These are phyloP conservation scores for Phytophthora fragariaefolia DNA, from an alignment of 352 stramenopile genomes.

Conservation along the genomic window DNA sequence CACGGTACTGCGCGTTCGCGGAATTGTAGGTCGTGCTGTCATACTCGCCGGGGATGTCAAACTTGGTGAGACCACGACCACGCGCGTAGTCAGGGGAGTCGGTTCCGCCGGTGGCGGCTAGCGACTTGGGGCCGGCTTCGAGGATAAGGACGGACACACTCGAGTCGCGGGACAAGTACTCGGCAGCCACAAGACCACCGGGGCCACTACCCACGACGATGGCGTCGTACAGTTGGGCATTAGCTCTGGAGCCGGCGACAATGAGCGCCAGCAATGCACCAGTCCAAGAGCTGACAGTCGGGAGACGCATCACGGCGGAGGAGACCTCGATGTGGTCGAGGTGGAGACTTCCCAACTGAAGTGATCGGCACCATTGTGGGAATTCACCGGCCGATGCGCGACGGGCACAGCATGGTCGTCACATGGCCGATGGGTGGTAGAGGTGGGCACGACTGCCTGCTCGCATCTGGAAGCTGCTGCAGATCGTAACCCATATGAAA, in stretches of 20 bases:
- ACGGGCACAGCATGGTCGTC: not conserved
- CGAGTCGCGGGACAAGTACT: constrained; percentile 62
- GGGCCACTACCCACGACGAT: constrained; percentile 65
- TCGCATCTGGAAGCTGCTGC: constrained; percentile 12
- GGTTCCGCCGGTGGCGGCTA: constrained; percentile 51
- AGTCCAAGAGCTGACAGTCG: constrained; percentile 1
- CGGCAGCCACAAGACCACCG: constrained; percentile 61
- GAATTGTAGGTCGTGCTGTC: constrained; percentile 51
- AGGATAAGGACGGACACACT: constrained; percentile 62
- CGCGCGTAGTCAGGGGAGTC: constrained; percentile 54
- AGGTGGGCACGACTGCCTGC: not conserved
- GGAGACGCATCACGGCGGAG: constrained; percentile 19
- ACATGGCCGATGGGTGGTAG: constrained; percentile 13
- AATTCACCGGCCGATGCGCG: no score
- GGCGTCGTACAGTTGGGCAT: constrained; percentile 56
- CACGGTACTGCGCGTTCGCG: constrained; percentile 51
- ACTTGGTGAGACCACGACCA: constrained; percentile 54
- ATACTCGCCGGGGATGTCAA: constrained; percentile 77
- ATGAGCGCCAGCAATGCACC: constrained; percentile 15
- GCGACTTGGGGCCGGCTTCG: constrained; percentile 56
- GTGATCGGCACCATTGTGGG: constrained; percentile 2
- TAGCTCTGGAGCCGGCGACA: not conserved
- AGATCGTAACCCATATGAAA: constrained; percentile 17
- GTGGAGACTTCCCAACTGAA: constrained; percentile 15
- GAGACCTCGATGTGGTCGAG: not conserved